phyloP scores from a whole-genome alignment of 208 protist species.

The Trypanosoma mega region DNA sequence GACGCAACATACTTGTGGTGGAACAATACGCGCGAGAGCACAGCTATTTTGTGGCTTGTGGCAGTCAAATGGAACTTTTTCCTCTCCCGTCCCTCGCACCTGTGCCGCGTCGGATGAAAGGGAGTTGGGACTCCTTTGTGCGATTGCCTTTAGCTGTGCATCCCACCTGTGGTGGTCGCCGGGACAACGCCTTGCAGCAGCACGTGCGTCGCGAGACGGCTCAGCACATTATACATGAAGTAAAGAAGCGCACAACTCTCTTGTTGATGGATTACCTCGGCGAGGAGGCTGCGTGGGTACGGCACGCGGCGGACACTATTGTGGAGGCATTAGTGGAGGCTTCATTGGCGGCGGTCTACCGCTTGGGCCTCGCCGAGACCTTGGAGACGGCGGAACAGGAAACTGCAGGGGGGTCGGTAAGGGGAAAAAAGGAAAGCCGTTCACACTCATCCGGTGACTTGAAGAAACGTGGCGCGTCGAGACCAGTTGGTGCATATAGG shows the following conservation, averaged over 20 bases:
- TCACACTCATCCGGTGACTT: neutral
- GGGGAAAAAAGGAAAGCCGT: neutral
- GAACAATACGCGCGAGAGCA: slow-evolving; percentile 52
- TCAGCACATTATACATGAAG: slow-evolving; percentile 3
- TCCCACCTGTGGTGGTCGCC: slow-evolving; percentile 20
- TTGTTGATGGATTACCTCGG: slow-evolving; percentile 13
- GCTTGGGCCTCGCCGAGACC: slow-evolving; percentile 31
- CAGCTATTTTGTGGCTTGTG: slow-evolving; percentile 61
- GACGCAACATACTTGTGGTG: slow-evolving; percentile 51
- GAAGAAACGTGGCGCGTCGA: neutral
- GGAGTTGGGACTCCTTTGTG: slow-evolving; percentile 2
- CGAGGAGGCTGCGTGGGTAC: neutral
- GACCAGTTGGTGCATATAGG: slow-evolving; percentile 24
- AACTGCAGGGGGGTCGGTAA: neutral
- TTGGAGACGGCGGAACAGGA: slow-evolving; percentile 33
- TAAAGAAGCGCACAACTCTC: slow-evolving; percentile 10
- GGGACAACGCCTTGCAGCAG: neutral
- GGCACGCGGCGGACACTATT: slow-evolving; percentile 11
- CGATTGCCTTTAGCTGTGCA: slow-evolving; percentile 18
- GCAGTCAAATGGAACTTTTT: slow-evolving; percentile 35
- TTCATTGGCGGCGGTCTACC: slow-evolving; percentile 44
- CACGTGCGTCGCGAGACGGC: neutral
- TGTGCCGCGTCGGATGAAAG: neutral
- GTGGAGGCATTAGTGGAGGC: slow-evolving; percentile 36
- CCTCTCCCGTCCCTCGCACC: slow-evolving; percentile 28